phyloP scores from a whole-genome alignment of 2,329 filamentous ascomycete species.

The Corniculantispora saksenae region DNA sequence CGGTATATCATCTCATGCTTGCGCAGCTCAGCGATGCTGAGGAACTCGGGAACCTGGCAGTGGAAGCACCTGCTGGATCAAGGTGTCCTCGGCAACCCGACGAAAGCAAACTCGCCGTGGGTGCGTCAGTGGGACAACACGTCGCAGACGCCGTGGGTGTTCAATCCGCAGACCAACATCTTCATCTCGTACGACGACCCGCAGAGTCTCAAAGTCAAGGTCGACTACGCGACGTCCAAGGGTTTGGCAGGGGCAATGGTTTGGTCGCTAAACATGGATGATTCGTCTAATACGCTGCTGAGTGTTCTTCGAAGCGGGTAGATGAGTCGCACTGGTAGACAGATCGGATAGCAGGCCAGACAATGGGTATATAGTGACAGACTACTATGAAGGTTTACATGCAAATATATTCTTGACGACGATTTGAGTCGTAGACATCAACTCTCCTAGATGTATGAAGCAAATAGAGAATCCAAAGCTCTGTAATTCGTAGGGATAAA shows the following conservation, averaged over 20 bases:
- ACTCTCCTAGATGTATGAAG: too few relatives aligned
- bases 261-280: constrained; percentile 19
- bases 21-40: constrained; percentile 68
- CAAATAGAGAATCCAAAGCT: too few relatives aligned
- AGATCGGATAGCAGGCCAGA: too few relatives aligned
- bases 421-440: too few relatives aligned
- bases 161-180: constrained; percentile 9
- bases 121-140: constrained; percentile 13
- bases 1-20: constrained; percentile 80
- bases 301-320: background rate
- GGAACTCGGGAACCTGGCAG: constrained; percentile 25
- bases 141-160: constrained; percentile 21
- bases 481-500: too few relatives aligned
- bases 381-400: too few relatives aligned
- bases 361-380: too few relatives aligned
- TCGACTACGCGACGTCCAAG: constrained; percentile 16
- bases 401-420: too few relatives aligned
- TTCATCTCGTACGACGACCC: constrained; percentile 24
- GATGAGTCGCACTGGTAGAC: too few relatives aligned
- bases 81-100: constrained; percentile 4
- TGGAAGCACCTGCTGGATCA: constrained; percentile 18
- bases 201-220: constrained; percentile 19
- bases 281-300: constrained; percentile 14
- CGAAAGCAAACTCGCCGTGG: constrained; percentile 18
- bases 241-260: constrained; percentile 20